These are phyloP conservation scores for Yamadazyma triangularis DNA, from an alignment of 1,139 yeast species.

Conservation along the genomic window DNA sequence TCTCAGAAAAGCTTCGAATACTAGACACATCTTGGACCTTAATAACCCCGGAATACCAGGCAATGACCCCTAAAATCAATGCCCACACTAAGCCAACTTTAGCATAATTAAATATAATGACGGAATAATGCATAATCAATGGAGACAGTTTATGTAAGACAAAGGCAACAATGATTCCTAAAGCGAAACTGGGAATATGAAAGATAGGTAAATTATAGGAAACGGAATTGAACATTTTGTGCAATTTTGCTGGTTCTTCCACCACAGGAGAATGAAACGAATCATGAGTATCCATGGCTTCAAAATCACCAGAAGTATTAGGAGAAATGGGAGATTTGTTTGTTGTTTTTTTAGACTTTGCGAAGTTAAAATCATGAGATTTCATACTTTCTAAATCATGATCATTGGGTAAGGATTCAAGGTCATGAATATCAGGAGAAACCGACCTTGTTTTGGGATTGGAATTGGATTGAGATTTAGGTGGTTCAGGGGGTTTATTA, in stretches of 20 bases:
- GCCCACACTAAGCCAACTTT: constrained; percentile 24
- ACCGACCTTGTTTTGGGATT: background rate
- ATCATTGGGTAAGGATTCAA: background rate
- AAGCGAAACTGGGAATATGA: constrained; percentile 29
- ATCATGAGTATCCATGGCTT: background rate
- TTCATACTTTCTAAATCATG: background rate
- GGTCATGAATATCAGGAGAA: background rate
- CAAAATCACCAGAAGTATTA: background rate
- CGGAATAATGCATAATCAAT: constrained; percentile 16
- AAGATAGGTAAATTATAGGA: constrained; percentile 8
- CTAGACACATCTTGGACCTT: constrained; percentile 18
- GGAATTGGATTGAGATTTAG: background rate
- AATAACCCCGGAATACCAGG: constrained; percentile 30
- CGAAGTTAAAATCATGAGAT: background rate
- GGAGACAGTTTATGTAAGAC: constrained; percentile 19
- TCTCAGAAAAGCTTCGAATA: constrained; percentile 7
- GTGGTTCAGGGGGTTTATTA: constrained; percentile 2
- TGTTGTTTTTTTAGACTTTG: background rate
- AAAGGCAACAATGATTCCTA: constrained; percentile 25
- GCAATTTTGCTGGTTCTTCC: constrained; percentile 1
- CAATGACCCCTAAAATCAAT: constrained; percentile 18
- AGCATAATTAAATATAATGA: constrained; percentile 16
- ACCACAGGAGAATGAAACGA: background rate
- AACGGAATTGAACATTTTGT: background rate
- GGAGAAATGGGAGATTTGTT: background rate